Evolutionary conservation across 2,329 filamentous ascomycete species (phyloP).

Genomic region (Diaporthe sp.): DNA sequence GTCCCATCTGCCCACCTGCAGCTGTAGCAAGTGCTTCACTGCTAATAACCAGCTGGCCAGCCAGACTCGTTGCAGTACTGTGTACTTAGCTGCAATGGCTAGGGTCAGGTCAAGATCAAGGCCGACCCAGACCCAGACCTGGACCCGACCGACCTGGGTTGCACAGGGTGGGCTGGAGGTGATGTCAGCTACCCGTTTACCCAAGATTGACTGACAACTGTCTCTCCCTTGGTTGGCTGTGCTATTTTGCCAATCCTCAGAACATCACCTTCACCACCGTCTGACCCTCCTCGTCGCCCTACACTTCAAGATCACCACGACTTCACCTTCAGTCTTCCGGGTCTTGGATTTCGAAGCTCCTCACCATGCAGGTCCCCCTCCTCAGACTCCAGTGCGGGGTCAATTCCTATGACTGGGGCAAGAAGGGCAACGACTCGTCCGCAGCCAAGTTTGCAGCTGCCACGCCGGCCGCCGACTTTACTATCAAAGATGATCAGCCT

Average conservation of each 20-base stretch:
- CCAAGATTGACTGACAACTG: background rate
- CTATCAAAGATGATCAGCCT: conserved; percentile 87
- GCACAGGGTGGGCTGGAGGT: conserved; percentile 5
- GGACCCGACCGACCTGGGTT: background rate
- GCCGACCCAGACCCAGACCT: background rate
- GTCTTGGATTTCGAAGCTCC: background rate
- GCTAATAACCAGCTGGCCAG: background rate
- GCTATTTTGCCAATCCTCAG: background rate
- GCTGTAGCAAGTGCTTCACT: background rate
- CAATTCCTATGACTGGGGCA: conserved; percentile 99
- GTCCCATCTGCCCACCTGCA: conserved; percentile 8
- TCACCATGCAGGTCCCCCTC: conserved; percentile 80
- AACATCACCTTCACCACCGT: background rate
- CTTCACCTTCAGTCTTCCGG: background rate
- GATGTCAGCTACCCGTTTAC: conserved; percentile 9
- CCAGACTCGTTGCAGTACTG: background rate
- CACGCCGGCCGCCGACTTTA: conserved; percentile 80
- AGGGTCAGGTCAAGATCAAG: background rate
- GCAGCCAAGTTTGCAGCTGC: conserved; percentile 92
- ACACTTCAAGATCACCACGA: background rate
- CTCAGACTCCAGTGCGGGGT: conserved; percentile 91
- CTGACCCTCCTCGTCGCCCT: background rate
- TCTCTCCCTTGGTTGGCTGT: conserved; percentile 8
- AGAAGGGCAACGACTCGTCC: conserved; percentile 87
- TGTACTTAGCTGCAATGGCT: background rate